Evolutionary conservation across 352 stramenopile genomes (phyloP).

Genomic region (Pythium aristosporum): DNA sequence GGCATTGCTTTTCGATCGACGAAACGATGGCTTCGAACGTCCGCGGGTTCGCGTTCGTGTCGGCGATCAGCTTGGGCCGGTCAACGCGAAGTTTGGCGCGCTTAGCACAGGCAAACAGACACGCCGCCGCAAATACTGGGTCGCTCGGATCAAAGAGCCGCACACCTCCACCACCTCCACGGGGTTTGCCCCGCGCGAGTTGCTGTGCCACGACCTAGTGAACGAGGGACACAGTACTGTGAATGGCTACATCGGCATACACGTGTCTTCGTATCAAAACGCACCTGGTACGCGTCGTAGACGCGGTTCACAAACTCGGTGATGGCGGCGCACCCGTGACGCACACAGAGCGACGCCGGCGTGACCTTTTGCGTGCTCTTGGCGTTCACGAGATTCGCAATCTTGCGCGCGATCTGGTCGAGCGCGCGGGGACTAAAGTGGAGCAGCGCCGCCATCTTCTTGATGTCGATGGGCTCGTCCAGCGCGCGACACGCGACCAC

Average conservation of each 20-base stretch:
- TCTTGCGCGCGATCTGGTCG: conserved; percentile 49
- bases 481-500: conserved; percentile 56
- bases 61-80: conserved; percentile 50
- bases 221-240: neutral
- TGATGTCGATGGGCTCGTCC: conserved; percentile 48
- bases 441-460: conserved; percentile 40
- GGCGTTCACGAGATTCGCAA: conserved; percentile 50
- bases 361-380: conserved; percentile 46
- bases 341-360: conserved; percentile 62
- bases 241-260: neutral
- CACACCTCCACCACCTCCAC: conserved; percentile 16
- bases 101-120: conserved; percentile 67
- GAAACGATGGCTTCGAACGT: conserved; percentile 67
- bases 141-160: conserved; percentile 34
- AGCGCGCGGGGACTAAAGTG: conserved; percentile 41
- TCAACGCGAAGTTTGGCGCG: conserved; percentile 69
- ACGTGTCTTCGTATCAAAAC: neutral
- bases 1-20: conserved; percentile 52
- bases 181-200: conserved; percentile 21
- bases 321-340: conserved; percentile 66
- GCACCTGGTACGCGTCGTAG: conserved; percentile 49
- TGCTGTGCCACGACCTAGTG: conserved; percentile 30
- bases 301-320: conserved; percentile 61
- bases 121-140: conserved; percentile 62
- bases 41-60: conserved; percentile 58